Conservation (phyloP, 495 filamentous ascomycete genomes). For the Parathielavia appendiculata region DNA sequence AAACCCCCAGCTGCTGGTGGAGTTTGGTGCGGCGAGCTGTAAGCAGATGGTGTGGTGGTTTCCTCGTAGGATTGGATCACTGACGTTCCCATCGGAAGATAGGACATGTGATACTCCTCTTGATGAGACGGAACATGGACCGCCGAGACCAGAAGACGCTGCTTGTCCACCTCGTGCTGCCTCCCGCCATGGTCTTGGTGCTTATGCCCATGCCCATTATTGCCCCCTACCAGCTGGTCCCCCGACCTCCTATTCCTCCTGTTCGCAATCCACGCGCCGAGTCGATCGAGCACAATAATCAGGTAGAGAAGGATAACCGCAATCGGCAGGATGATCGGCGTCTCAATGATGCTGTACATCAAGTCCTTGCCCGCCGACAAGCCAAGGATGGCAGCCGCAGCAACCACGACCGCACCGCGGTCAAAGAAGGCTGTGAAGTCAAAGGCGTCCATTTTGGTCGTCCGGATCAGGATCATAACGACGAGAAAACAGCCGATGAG, state of each 20-base stretch:
- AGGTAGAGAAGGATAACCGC: constrained; percentile 14
- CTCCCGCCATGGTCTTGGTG: no score
- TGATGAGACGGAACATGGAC: background rate
- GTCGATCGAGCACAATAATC: constrained; percentile 20
- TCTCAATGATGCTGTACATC: constrained; percentile 20
- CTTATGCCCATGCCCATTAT: constrained; percentile 5
- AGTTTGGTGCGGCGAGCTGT: background rate
- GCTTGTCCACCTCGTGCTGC: background rate
- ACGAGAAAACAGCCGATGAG: constrained; percentile 22
- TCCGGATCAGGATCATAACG: constrained; percentile 21
- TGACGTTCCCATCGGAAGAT: background rate
- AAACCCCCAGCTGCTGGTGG: background rate
- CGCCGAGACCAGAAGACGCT: background rate
- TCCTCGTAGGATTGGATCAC: background rate
- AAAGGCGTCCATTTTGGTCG: constrained; percentile 22
- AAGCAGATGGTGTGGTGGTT: background rate
- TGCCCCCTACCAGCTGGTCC: constrained; percentile 3
- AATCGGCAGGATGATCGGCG: constrained; percentile 16
- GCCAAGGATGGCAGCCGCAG: constrained; percentile 7
- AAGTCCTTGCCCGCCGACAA: constrained; percentile 15
- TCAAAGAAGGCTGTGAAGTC: constrained; percentile 12
- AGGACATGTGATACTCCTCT: background rate
- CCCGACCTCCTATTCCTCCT: constrained; percentile 20
- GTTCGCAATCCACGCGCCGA: constrained; percentile 21
- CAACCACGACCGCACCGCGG: constrained; percentile 11